Evolutionary conservation across 179 eudicot species (phyloP), one percentile per base, ranked within the genome.

Genomic region (Silene noctiflora): DNA sequence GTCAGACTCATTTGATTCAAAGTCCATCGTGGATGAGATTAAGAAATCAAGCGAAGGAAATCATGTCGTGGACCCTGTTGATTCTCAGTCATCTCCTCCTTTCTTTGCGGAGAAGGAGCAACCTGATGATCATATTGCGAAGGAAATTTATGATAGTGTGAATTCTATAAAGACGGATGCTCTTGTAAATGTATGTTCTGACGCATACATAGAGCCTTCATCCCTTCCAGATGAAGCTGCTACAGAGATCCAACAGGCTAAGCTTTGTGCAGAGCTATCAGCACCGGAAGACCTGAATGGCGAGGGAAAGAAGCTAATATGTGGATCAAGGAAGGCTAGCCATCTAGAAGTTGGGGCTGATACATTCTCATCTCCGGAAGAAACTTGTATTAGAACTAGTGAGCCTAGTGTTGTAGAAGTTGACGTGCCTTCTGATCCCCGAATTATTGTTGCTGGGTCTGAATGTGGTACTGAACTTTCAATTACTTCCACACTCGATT

Each of bases 401-500:
- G 88, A 90, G 44, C 79, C 73, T 80, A 82, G 71, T 17, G 60
- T 74, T 24, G 71, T 75, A 51, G 89, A 82, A 62, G 72, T 74
- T 67, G 67, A 81, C 73, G 78, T 63, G 62, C 69, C 84, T 21
- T 72, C 75, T 69, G 84, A 75, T 79, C 73, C 82, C 21, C 79
- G 51, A 71, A 69, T 72, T 80, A 85, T 78, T 71, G 44, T 81
- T 59, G 90, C 85, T 71, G 88, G 87, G 35, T 91, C 96, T 31
- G 96, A 91, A 69, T 88, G 94, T 81, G 98, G 98, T 39, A 94
- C 98, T 67, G 97, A 90, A 79, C 92, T 91, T 78, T 92, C 96
- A 75, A 77, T 92, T 74, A 78, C 97, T 77, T 94, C 97, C 64
- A 89, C 93, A 73, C 91, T 92, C 58, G 98, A 94, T 83, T 92